Conservation (phyloP, 257 asterid species). For the Scutellaria baicalensis region DNA sequence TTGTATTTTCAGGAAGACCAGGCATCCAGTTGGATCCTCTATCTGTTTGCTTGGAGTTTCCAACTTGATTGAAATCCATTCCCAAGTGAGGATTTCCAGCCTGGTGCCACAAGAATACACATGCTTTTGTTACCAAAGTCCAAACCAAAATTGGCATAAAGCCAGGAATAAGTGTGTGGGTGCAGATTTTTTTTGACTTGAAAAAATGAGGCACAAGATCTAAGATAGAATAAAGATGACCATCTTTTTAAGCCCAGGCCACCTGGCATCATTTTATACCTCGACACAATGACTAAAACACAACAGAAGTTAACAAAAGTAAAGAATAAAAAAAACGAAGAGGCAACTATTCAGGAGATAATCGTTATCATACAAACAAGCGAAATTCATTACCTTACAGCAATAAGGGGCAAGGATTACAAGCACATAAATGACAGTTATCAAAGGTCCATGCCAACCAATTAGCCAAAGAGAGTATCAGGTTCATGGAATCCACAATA, state of each 20-base stretch:
- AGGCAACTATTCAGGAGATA: not conserved
- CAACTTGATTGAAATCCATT: conserved; percentile 67
- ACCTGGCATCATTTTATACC: too few relatives aligned
- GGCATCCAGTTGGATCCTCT: conserved; percentile 61
- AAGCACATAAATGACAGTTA: not conserved
- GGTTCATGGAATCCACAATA: not conserved
- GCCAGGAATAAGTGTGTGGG: not conserved
- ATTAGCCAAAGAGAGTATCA: not conserved
- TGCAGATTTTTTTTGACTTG: too few relatives aligned
- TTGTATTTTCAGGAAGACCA: conserved; percentile 41
- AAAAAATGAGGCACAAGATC: too few relatives aligned
- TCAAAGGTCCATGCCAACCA: not conserved
- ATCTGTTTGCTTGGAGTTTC: conserved; percentile 64
- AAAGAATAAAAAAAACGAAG: not conserved
- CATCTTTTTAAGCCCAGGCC: too few relatives aligned
- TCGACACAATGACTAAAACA: too few relatives aligned
- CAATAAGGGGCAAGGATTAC: not conserved
- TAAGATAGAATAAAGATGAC: too few relatives aligned
- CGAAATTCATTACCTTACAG: not conserved
- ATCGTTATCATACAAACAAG: not conserved
- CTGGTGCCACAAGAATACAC: conserved; percentile 32
- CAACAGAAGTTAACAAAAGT: too few relatives aligned
- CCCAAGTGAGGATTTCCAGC: conserved; percentile 64
- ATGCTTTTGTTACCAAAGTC: conserved; percentile 3
- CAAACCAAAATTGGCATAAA: not conserved